A percentile compares a stretch with the other conserved stretches of the same genome.
These are phyloP conservation scores for Exophiala alcalophila DNA, from an alignment of 2,329 filamentous ascomycete genomes.

Conservation along the genomic window DNA sequence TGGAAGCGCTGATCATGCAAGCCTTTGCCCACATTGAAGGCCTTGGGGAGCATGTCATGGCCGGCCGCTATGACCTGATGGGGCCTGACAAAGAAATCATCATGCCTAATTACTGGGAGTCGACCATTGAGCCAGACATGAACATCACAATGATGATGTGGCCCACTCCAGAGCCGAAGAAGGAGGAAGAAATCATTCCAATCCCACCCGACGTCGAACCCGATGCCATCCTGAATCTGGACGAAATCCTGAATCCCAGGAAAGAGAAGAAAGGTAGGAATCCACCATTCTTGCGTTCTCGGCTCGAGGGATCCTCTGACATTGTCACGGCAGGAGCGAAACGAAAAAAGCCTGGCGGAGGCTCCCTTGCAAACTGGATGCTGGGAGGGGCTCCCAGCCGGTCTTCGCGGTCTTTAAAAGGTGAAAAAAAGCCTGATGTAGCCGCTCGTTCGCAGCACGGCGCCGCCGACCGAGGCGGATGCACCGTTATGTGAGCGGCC, in stretches of 20 bases:
- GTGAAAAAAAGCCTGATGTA: conserved; percentile 46
- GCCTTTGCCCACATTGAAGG: conserved; percentile 76
- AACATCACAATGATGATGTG: conserved; percentile 66
- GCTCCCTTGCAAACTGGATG: conserved; percentile 47
- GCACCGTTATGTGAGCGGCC: conserved; percentile 35
- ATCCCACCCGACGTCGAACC: conserved; percentile 20
- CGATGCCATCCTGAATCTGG: conserved; percentile 26
- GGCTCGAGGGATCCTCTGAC: neutral
- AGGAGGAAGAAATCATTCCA: conserved; percentile 14
- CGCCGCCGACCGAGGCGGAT: conserved; percentile 29
- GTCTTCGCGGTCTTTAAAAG: conserved; percentile 41
- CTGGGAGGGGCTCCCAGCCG: conserved; percentile 34
- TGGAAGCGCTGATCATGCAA: conserved; percentile 83
- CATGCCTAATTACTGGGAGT: conserved; percentile 77
- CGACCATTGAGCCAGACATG: conserved; percentile 75
- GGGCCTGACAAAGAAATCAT: conserved; percentile 80
- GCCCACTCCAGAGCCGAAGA: conserved; percentile 54
- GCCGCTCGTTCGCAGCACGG: conserved; percentile 34
- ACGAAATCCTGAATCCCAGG: conserved; percentile 17
- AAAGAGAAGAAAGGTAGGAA: conserved; percentile 27
- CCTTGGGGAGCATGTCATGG: conserved; percentile 70
- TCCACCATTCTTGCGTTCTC: neutral
- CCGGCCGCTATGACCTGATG: conserved; percentile 76
- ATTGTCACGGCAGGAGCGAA: conserved; percentile 6
- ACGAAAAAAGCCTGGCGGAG: conserved; percentile 31